Evolutionary conservation across 257 asterid genomes (phyloP).

Genomic region (Coffea canephora): DNA sequence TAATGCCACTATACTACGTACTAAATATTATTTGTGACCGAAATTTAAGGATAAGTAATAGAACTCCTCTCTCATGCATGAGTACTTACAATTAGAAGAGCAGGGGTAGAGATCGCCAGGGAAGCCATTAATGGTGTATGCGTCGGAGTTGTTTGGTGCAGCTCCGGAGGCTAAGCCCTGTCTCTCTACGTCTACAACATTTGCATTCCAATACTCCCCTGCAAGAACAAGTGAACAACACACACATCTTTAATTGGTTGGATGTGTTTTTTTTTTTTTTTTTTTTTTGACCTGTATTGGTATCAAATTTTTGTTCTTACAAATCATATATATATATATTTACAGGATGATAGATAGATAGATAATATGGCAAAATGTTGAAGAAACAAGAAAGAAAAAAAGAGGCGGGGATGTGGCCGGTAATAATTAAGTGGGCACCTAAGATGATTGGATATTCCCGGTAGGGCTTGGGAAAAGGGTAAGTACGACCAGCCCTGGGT

Average conservation of each 20-base stretch:
- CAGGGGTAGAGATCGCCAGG: constrained; percentile 67
- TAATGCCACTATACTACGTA: too few relatives aligned
- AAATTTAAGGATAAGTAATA: too few relatives aligned
- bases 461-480: constrained; percentile 67
- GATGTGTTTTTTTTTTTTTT: background rate
- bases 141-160: constrained; percentile 54
- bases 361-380: too few relatives aligned
- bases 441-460: constrained; percentile 59
- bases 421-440: constrained; percentile 26
- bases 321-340: too few relatives aligned
- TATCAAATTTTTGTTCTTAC: too few relatives aligned
- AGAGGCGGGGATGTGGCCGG: background rate
- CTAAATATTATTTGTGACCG: too few relatives aligned
- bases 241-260: background rate
- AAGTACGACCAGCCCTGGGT: constrained; percentile 49
- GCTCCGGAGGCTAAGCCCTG: constrained; percentile 44
- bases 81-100: constrained; percentile 48
- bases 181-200: constrained; percentile 50
- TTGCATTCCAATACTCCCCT: constrained; percentile 86
- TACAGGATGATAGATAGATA: too few relatives aligned
- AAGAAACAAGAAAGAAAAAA: too few relatives aligned
- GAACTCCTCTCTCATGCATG: too few relatives aligned
- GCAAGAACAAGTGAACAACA: background rate
- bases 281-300: too few relatives aligned
- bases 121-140: constrained; percentile 64